Conservation (phyloP, 495 filamentous ascomycete species). For the Penicillium longicatenatum region DNA sequence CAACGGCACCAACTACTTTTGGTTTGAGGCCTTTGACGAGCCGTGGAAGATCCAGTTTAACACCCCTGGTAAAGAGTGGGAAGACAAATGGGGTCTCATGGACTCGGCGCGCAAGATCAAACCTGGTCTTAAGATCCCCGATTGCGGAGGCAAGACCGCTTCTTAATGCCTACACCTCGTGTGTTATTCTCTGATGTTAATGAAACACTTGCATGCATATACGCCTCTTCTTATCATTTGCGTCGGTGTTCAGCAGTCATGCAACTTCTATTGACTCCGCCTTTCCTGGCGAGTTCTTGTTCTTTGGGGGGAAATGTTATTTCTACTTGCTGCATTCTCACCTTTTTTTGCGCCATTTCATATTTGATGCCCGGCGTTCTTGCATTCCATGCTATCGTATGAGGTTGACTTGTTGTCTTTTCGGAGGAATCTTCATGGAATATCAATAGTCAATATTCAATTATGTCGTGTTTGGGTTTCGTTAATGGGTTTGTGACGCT, state of each 20-base stretch:
- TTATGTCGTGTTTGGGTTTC: background rate
- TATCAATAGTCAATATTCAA: background rate
- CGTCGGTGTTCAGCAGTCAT: slow-evolving; percentile 6
- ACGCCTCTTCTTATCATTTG: slow-evolving; percentile 2
- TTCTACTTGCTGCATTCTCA: background rate
- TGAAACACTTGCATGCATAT: slow-evolving; percentile 24
- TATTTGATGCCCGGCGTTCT: background rate
- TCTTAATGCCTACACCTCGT: slow-evolving; percentile 15
- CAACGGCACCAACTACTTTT: slow-evolving; percentile 90
- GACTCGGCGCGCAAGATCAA: slow-evolving; percentile 86
- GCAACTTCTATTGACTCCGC: background rate
- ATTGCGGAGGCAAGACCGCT: slow-evolving; percentile 78
- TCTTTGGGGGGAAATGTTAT: background rate
- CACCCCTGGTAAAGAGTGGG: slow-evolving; percentile 72
- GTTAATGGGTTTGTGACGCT: background rate
- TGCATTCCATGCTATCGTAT: background rate
- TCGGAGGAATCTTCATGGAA: background rate
- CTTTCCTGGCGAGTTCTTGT: background rate
- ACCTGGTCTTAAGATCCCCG: slow-evolving; percentile 79
- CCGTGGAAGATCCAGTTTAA: slow-evolving; percentile 88
- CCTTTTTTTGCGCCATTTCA: background rate
- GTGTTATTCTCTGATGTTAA: slow-evolving; percentile 21
- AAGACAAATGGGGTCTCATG: slow-evolving; percentile 95
- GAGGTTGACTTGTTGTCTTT: background rate
- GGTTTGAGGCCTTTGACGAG: slow-evolving; percentile 96